phyloP scores from a whole-genome alignment of 2,329 filamentous ascomycete genomes.

The Sphaerulina musiva region DNA sequence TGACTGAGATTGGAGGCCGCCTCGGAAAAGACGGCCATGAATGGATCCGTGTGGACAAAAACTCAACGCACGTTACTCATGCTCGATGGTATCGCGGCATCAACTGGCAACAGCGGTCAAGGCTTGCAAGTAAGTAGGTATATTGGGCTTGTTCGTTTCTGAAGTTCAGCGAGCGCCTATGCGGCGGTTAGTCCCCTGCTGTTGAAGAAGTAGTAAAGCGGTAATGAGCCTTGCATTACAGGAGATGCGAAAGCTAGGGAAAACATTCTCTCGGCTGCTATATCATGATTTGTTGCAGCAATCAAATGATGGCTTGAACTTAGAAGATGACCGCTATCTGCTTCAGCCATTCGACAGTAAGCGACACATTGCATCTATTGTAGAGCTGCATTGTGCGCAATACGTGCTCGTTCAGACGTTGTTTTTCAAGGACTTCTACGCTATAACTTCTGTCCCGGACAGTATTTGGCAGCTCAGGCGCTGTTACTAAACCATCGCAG shows the following conservation, averaged over 20 bases:
- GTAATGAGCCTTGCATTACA: background rate
- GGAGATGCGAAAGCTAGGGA: background rate
- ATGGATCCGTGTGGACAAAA: background rate
- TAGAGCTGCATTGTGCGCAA: constrained; percentile 14
- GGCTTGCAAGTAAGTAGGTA: background rate
- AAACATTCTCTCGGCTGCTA: background rate
- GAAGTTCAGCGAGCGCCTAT: background rate
- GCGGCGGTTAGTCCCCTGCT: background rate
- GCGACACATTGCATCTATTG: constrained; percentile 1
- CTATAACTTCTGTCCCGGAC: background rate
- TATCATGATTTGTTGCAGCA: background rate
- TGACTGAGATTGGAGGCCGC: background rate
- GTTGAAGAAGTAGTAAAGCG: background rate
- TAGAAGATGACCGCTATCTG: background rate
- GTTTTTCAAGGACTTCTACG: constrained; percentile 16
- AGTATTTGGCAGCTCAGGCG: background rate
- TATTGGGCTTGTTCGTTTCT: background rate
- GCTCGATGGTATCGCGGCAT: background rate
- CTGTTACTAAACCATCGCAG: background rate
- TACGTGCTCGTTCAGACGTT: constrained; percentile 25
- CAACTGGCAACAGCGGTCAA: background rate
- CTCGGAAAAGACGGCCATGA: background rate
- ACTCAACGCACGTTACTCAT: background rate
- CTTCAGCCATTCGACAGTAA: background rate
- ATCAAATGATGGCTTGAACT: background rate